Base-by-base conservation (phyloP, 306 rosid genomes). In the Prunus padus region DNA sequence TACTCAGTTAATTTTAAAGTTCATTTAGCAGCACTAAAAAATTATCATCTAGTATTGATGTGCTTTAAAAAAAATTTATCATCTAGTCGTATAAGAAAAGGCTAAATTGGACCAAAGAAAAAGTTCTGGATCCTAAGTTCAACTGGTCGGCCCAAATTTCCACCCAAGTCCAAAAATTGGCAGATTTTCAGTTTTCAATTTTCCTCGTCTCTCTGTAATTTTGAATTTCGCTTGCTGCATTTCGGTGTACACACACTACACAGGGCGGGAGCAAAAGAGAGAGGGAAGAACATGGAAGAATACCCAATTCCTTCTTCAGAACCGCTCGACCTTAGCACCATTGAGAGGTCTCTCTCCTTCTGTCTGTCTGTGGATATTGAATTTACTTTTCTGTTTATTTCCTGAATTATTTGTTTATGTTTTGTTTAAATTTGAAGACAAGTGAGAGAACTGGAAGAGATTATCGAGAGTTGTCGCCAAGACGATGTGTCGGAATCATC, bases 331-430 rank as follows among this genome's bases (percentile, higher is more conserved):
- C 78, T 80, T 69, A 65, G 65, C 67, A 18, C 80, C 75, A 56
- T 86, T 44, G 81, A 55, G 72, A 87, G 93, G 98, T 93, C 74
- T 75, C 77, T 72, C 62, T 75, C 69, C 26, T 49, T 76, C 62
- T 70, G 28, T 60, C 44, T 28, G 51, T 72, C 70, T 40, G 9
- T 37, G 42, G 6, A 12, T 70, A 22, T 61, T 8, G 30, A 3
- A 31, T 33, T 50, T 30, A 28, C 13, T 20, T 47, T 71, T 49
- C 25, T 14, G 22, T 3, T 30, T 19, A 25, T 28, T 23, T 47
- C 37, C 61, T 20, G 11, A 67, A 15, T 3, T 68, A 16, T 45
- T n/a, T 37, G 71, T 69, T 60, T 4, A 79, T 79, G 52, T 79
- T 33, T 19, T 44, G 19, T 37, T 61, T 1, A 4, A 30, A 20